phyloP scores from a whole-genome alignment of 345 rosid genomes.

The Litchi chinensis region DNA sequence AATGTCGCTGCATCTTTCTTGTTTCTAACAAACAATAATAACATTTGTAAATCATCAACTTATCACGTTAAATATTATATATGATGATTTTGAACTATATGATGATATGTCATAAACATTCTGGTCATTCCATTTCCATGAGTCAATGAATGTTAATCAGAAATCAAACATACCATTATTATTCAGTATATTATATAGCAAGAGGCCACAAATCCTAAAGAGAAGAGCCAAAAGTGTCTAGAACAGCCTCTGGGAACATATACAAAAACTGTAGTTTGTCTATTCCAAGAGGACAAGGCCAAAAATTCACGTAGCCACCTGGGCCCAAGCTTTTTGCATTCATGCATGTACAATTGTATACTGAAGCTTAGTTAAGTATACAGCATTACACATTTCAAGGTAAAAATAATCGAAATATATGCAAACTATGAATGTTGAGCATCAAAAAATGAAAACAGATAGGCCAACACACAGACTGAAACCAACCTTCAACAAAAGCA shows the following conservation, averaged over 20 bases:
- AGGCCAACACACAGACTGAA: constrained; percentile 10
- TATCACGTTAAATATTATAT: neutral
- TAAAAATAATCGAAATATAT: neutral
- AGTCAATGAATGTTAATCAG: neutral
- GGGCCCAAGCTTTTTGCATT: neutral
- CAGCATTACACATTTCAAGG: neutral
- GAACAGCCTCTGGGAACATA: neutral
- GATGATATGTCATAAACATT: neutral
- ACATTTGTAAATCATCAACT: neutral
- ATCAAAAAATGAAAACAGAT: neutral
- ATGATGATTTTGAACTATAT: neutral
- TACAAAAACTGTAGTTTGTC: neutral
- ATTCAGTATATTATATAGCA: neutral
- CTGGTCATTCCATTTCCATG: neutral
- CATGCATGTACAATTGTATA: neutral
- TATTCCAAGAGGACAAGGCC: no score
- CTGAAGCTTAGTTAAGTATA: neutral
- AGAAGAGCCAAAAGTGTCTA: neutral
- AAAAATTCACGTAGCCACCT: no score
- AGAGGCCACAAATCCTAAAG: neutral
- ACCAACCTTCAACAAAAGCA: constrained; percentile 70
- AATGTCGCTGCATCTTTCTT: constrained; percentile 71
- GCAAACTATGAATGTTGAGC: constrained; percentile 11
- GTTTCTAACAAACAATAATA: constrained; percentile 55
- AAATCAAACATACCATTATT: neutral